These are phyloP conservation scores for Pleurotus cornucopiae DNA, from an alignment of 768 basidiomycete species.

Conservation along the genomic window DNA sequence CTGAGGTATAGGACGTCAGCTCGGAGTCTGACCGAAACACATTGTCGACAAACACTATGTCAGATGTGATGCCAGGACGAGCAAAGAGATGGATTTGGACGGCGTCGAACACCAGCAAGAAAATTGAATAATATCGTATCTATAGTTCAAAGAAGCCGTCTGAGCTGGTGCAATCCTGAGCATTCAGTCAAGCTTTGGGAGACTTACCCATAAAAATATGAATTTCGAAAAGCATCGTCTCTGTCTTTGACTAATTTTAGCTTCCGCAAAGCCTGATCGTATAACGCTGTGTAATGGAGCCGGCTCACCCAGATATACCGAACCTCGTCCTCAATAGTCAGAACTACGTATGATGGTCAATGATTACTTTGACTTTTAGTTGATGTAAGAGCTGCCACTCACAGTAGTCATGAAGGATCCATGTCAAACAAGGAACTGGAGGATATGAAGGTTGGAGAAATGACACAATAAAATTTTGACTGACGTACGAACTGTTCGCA, in stretches of 20 bases:
- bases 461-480: not conserved
- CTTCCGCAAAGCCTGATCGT: no score
- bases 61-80: slow-evolving; percentile 29
- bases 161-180: no score
- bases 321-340: slow-evolving; percentile 28
- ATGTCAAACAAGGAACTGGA: slow-evolving; percentile 30
- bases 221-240: slow-evolving; percentile 28
- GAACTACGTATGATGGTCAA: slow-evolving; percentile 15
- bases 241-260: slow-evolving; percentile 18
- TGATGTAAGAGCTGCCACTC: slow-evolving; percentile 3
- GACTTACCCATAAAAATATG: slow-evolving; percentile 38
- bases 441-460: not conserved
- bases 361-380: no score
- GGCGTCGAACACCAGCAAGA: slow-evolving; percentile 38
- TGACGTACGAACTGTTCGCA: not conserved
- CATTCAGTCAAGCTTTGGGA: no score
- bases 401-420: slow-evolving; percentile 35
- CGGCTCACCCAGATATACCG: slow-evolving; percentile 33
- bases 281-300: not conserved
- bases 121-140: slow-evolving; percentile 46
- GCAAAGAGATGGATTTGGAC: slow-evolving; percentile 41
- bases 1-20: slow-evolving; percentile 18
- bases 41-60: slow-evolving; percentile 27
- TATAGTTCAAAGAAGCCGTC: slow-evolving; percentile 10
- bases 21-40: not conserved